Conservation (phyloP, 352 stramenopile genomes). For the Pythium coloratum region DNA sequence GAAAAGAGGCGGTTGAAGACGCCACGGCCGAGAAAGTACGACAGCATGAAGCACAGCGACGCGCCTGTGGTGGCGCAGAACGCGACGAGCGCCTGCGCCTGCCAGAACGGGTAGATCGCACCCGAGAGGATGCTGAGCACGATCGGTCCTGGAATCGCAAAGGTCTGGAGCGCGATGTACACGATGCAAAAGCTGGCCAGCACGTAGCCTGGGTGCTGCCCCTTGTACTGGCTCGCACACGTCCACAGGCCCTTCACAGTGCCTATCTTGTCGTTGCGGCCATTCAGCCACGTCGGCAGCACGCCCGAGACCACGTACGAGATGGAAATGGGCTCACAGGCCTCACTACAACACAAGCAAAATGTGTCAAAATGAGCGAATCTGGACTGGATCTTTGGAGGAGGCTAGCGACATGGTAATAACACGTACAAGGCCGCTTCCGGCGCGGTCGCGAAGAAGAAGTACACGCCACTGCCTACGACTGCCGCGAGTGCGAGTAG, state of each 20-base stretch:
- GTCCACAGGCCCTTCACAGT: conserved; percentile 77
- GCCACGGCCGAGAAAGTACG: conserved; percentile 77
- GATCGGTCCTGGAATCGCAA: conserved; percentile 87
- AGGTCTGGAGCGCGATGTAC: conserved; percentile 87
- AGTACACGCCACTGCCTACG: conserved; percentile 48
- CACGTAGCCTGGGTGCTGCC: conserved; percentile 71
- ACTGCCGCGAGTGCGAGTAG: conserved; percentile 46
- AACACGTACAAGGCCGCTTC: conserved; percentile 65
- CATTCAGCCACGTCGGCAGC: conserved; percentile 75
- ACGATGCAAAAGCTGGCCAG: conserved; percentile 82
- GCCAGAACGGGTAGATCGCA: conserved; percentile 83
- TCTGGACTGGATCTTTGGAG: conserved; percentile 1
- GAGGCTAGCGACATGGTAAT: background rate
- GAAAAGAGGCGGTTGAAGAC: conserved; percentile 70
- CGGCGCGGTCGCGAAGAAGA: conserved; percentile 70
- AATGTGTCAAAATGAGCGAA: background rate
- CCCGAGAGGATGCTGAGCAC: conserved; percentile 86
- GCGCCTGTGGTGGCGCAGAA: conserved; percentile 82
- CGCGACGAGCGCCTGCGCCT: conserved; percentile 78
- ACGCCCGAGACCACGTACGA: conserved; percentile 78
- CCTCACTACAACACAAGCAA: conserved; percentile 32
- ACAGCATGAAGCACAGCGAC: conserved; percentile 84
- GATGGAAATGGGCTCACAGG: conserved; percentile 73
- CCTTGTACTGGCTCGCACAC: conserved; percentile 77
- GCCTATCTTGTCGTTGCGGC: conserved; percentile 84